Conservation (phyloP, 768 basidiomycete genomes). For the Russula sp. region DNA sequence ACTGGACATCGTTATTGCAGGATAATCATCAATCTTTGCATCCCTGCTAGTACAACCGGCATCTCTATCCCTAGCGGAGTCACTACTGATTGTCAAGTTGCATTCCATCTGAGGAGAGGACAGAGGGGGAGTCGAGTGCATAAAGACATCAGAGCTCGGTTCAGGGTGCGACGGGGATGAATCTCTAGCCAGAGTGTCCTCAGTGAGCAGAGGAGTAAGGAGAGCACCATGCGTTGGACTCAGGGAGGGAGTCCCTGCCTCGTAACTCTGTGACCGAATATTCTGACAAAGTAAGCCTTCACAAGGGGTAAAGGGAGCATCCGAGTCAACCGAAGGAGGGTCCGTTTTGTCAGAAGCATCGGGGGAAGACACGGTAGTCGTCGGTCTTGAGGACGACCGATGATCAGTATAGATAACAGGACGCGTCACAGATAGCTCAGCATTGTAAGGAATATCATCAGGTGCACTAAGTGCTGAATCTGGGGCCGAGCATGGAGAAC, state of each 20-base stretch:
- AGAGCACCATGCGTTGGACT: neutral
- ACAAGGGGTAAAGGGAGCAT: neutral
- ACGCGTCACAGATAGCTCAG: neutral
- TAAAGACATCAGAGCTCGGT: neutral
- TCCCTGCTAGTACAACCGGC: neutral
- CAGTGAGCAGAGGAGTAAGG: neutral
- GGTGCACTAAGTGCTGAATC: neutral
- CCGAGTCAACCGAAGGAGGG: neutral
- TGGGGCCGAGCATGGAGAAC: neutral
- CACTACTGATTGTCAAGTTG: neutral
- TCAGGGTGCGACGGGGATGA: slow-evolving; percentile 4
- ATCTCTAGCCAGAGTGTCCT: neutral
- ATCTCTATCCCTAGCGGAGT: neutral
- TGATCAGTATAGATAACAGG: neutral
- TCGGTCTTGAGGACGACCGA: neutral
- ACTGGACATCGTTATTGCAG: slow-evolving; percentile 19
- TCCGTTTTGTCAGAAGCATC: neutral
- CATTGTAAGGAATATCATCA: neutral
- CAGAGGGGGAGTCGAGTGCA: slow-evolving; percentile 1
- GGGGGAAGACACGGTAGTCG: slow-evolving; percentile 5
- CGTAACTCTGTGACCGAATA: neutral
- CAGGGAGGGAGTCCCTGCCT: neutral
- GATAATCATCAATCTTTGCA: neutral
- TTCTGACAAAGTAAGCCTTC: neutral
- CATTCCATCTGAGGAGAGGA: slow-evolving; percentile 22